Evolutionary conservation across 768 basidiomycete species (phyloP).

Genomic region (Sarcodon aspratus): DNA sequence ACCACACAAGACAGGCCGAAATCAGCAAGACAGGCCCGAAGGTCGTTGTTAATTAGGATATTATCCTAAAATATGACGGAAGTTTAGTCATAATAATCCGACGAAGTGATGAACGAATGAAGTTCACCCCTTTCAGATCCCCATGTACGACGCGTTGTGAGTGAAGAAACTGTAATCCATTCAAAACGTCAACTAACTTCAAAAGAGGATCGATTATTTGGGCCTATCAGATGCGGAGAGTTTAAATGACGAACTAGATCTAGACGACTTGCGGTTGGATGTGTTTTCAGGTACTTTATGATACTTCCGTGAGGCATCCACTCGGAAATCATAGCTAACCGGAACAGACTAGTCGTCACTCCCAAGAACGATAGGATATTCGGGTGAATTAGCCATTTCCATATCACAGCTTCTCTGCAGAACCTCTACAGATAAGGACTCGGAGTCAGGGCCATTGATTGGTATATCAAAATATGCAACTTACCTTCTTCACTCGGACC

Average conservation of each 20-base stretch:
- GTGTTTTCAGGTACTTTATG: background rate
- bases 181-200: no score
- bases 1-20: conserved; percentile 3
- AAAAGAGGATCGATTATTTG: no score
- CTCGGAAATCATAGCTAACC: background rate
- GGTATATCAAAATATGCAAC: no score
- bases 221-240: no score
- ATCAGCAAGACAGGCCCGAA: conserved; percentile 3
- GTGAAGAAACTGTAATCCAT: no score
- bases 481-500: background rate
- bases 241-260: background rate
- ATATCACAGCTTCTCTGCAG: no score
- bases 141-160: no score
- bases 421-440: no score
- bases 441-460: no score
- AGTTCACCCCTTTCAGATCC: no score
- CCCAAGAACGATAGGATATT: background rate
- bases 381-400: background rate
- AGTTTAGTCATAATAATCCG: no score
- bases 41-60: background rate
- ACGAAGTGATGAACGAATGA: no score
- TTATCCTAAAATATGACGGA: background rate
- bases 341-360: background rate
- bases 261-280: background rate
- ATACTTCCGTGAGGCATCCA: background rate